phyloP scores from a whole-genome alignment of 169 alveolate genomes.

The Neospora caninum region DNA sequence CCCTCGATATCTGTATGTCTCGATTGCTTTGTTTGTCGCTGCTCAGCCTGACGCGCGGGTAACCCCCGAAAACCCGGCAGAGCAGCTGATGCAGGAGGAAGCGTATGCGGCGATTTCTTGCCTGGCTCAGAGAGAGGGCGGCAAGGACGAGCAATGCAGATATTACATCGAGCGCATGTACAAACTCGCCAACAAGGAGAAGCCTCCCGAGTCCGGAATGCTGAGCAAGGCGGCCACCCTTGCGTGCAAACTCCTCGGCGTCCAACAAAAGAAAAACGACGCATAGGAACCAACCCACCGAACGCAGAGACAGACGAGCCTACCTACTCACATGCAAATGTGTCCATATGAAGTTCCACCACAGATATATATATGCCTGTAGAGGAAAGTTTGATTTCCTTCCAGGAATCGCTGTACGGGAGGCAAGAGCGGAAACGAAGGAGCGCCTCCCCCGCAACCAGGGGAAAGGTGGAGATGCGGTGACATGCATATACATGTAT shows the following conservation, averaged over 20 bases:
- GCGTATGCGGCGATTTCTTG: background rate
- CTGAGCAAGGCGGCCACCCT: background rate
- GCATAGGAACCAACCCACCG: background rate
- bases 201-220: constrained; percentile 14
- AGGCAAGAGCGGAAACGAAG: too few species aligned
- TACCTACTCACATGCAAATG: background rate
- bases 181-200: background rate
- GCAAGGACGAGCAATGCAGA: background rate
- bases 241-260: constrained; percentile 16
- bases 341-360: background rate
- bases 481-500: background rate
- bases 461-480: too few species aligned
- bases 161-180: constrained; percentile 4
- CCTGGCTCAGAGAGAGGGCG: constrained; percentile 9
- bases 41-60: constrained; percentile 24
- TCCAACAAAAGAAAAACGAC: background rate
- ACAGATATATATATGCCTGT: background rate
- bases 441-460: too few species aligned
- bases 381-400: background rate
- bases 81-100: background rate
- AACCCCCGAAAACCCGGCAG: constrained; percentile 32
- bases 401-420: too few species aligned
- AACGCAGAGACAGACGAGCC: background rate
- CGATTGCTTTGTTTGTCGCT: background rate
- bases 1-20: too few species aligned